Evolutionary conservation across 495 filamentous ascomycete species (phyloP), one percentile per base, ranked within the genome.

Genomic region (Lophiotrema nucula): DNA sequence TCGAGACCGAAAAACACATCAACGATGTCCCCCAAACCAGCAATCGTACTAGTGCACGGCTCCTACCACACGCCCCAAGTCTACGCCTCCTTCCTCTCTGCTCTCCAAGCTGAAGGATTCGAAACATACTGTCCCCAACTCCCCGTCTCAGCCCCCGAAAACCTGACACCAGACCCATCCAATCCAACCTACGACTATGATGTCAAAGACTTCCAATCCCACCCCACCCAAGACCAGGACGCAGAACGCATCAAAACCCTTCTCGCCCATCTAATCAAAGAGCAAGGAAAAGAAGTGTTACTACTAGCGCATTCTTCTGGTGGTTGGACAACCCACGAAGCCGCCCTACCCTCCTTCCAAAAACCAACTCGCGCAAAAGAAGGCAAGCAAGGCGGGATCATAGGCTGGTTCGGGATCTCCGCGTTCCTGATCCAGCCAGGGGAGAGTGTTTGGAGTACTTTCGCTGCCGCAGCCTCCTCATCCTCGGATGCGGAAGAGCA

Each of bases 121-220:
- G 68, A 72, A 21, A 50, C 67, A 0, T 55, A 73, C 47, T 76
- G 70, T 33, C 74, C 71, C 5, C 69, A 73, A 39, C 62, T 73
- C 10, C 72, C 72, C 15, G 72, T 67, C 6, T 50, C 67, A 23
- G 65, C 71, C 39, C 67, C 70, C 16, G 55, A 13, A 21, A 62
- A 67, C 12, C 58, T 73, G 0, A 70, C 72, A 33, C 66, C 72
- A 19, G 64, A 73, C 45, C 18, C 65, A 1, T 56, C 53, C 26
- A 59, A 70, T 22, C 67, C 70, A 0, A 61, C 70, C 45, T 70
- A 69, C 38, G 62, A 74, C 39, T 65, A 66, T 19, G 63, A 48
- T 18, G 2, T 18, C 27, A 21, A 16, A n/a, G 33, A 12, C 62
- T 67, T 33, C 69, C 69, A 0, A n/a, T 27, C 6, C 3, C 70